Base-by-base conservation (phyloP, 2,329 filamentous ascomycete species). In the Ophiostoma novo-ulmi region DNA sequence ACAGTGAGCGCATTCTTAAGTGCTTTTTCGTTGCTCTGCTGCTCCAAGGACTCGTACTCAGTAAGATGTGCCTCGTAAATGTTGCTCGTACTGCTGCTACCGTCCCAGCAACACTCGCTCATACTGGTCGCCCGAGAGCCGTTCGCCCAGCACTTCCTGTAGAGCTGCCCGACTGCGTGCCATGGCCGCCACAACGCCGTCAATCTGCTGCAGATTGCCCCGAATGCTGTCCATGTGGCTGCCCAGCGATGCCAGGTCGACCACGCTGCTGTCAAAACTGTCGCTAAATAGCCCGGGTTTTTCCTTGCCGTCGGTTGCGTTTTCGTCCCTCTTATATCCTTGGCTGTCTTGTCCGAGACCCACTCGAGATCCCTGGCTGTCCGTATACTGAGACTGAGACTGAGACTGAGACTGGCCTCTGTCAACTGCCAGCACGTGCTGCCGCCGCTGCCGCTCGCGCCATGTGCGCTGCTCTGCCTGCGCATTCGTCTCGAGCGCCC, bases 221-320 rank as follows among this genome's bases (percentile, higher is more conserved):
- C 78, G 80, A 75, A 88, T 83, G 74, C 84, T 87, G 72, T 87
- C 84, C 78, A 87, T 83, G 73, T 88, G 86, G 69, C 77, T 85
- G 13, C 80, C 79, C 22, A 88, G 80, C 7, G 65, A 14, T 7
- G 65, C 39, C 1, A 67, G 38, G 65, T 67, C 65, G 39, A 67
- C 39, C 4, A 48, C 65, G 65, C n/a, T 67, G 65, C n/a, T 48
- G 65, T 67, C 65, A 41, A 31, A 48, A 22, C 38, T 48, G 65
- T 67, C 65, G 36, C 63, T 65, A 20, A 67, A 68, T 8, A 55
- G 39, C 36, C 14, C 36, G 38, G n/a, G 31, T 58, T 58, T 7
- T 36, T 52, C 39, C 26, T 52, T 67, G 65, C 35, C 8, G 61
- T 65, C 17, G 31, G 31, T 31, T 31, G n/a, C 20, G n/a, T 14